A percentile compares a stretch with the other conserved stretches of the same genome.
phyloP scores from a whole-genome alignment of 768 basidiomycete species.

The Tubosaeta sp. region DNA sequence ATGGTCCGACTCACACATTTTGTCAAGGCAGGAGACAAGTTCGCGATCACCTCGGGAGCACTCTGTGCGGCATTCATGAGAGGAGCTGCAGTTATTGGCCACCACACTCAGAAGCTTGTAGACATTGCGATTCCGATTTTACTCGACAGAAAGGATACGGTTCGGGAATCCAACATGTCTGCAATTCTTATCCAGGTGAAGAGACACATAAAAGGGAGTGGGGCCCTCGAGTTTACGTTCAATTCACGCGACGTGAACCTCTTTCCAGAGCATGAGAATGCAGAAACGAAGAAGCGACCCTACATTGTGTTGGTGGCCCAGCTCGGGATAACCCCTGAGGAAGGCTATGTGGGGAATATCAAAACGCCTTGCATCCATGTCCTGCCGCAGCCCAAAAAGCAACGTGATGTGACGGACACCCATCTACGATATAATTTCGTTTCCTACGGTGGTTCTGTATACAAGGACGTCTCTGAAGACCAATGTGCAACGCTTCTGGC shows the following conservation, averaged over 20 bases:
- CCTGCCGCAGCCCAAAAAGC: neutral
- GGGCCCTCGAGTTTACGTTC: neutral
- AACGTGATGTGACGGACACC: neutral
- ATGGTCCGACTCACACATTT: neutral
- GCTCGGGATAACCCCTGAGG: neutral
- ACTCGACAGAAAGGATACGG: neutral
- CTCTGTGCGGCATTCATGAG: neutral
- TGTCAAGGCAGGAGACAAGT: neutral
- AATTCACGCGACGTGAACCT: neutral
- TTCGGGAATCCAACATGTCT: neutral
- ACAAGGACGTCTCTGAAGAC: neutral
- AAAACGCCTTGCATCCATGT: neutral
- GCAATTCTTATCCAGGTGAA: neutral
- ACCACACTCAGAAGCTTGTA: neutral
- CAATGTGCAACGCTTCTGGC: neutral
- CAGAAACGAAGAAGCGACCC: neutral
- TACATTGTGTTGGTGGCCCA: neutral
- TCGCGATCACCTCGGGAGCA: neutral
- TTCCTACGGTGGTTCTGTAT: neutral
- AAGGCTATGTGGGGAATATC: neutral
- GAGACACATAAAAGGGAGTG: neutral
- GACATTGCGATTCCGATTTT: neutral
- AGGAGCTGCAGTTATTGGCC: neutral
- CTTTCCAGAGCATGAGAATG: neutral
- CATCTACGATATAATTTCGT: neutral